Conservation (phyloP, 305 asterid genomes). For the Fraxinus sp. region DNA sequence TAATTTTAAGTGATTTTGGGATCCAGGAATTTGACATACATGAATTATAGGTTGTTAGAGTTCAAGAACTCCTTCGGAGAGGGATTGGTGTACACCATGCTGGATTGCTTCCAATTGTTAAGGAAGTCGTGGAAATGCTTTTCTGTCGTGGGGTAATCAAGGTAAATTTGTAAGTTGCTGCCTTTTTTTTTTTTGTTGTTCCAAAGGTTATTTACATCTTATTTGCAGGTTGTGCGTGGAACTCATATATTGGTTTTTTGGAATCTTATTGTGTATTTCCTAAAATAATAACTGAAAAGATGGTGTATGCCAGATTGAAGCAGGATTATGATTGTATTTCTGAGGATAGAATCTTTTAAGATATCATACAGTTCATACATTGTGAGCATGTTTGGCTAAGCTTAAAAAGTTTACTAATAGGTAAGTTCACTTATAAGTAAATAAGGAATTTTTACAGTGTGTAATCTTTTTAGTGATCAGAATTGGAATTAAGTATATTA, state of each 20-base stretch:
- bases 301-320: neutral
- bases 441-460: neutral
- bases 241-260: neutral
- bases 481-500: neutral
- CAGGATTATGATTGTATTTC: constrained; percentile 13
- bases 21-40: constrained; percentile 27
- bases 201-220: constrained; percentile 15
- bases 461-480: neutral
- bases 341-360: neutral
- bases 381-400: neutral
- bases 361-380: neutral
- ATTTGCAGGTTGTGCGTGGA: constrained; percentile 5
- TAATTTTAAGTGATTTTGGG: constrained; percentile 22
- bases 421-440: neutral
- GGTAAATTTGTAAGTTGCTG: constrained; percentile 42
- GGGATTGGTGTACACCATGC: constrained; percentile 99
- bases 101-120: constrained; percentile 94
- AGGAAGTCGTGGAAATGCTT: constrained; percentile 99
- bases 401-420: neutral
- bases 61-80: constrained; percentile 84
- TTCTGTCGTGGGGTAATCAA: constrained; percentile 96
- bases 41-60: constrained; percentile 74
- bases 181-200: constrained; percentile 2
- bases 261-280: neutral
- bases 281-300: neutral